Base-by-base conservation (phyloP, 2,329 filamentous ascomycete genomes). In the Bisporella sp. region DNA sequence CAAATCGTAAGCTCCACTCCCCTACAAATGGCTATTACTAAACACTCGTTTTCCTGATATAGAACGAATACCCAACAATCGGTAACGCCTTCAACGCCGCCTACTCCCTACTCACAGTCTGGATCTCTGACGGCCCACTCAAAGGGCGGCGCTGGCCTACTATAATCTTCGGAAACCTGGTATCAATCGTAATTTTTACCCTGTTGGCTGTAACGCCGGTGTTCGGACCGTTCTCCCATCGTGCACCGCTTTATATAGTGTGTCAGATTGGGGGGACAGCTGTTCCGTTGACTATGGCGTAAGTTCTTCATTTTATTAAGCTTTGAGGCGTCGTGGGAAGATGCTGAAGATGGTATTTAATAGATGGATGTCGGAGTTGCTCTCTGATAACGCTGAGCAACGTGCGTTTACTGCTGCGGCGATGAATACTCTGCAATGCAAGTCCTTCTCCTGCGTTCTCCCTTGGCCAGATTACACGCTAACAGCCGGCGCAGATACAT, bases 51-150 rank as follows among this genome's bases (percentile, higher is more conserved):
- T 21, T 21, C 21, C 21, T 21, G 21, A 21, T 21, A 21, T 21
- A 55, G 54, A 56, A 56, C 42, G 54, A 56, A 33, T 56, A 56
- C 33, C 54, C 54, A 13, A 52, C 54, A 12, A 39, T 56, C n/a
- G 46, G 41, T 7, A 56, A 56, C 21, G 54, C 49, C 1, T 56
- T 56, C 42, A 52, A 42, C 2, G 54, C 54, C 8, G 49, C 49
- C 4, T 54, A 56, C 39, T 52, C 49, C 21, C 51, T 56, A 21
- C 43, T 56, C 33, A 39, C 49, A 32, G 54, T 56, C 49, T 86
- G 82, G 82, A 75, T 75, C 0, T 85, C 81, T 0, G 83, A 86
- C 61, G 73, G 74, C 0, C 48, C 85, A 1, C 75, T 83, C 42
- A 68, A 69, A 13, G 82, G 82, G 2, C 73, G 71, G 0, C 70